A percentile compares a stretch with the other conserved stretches of the same genome.
These are phyloP conservation scores for Labyrinthula sp. DNA, from an alignment of 352 stramenopile species.

Conservation along the genomic window DNA sequence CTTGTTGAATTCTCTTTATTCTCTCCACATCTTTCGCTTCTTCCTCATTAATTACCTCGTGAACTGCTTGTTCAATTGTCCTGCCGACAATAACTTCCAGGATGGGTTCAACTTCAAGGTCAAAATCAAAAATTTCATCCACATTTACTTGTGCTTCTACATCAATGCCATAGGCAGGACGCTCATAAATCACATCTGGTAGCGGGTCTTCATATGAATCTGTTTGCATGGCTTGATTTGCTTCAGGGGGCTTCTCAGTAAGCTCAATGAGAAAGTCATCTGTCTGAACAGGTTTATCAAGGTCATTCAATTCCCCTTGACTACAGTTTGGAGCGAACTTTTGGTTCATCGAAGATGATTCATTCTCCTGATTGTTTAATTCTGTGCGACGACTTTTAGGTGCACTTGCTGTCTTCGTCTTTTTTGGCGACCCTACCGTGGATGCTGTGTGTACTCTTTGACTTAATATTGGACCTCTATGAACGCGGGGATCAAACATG, in stretches of 20 bases:
- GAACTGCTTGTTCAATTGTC: constrained; percentile 68
- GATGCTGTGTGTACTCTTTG: constrained; percentile 31
- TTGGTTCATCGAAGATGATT: neutral
- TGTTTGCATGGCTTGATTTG: constrained; percentile 66
- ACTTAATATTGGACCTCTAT: constrained; percentile 75
- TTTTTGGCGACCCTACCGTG: constrained; percentile 23
- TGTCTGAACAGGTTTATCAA: constrained; percentile 74
- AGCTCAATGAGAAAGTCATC: constrained; percentile 79
- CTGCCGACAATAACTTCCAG: constrained; percentile 80
- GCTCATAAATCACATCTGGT: too few species aligned
- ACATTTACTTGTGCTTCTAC: constrained; percentile 64
- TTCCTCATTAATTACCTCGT: constrained; percentile 76
- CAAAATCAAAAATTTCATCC: constrained; percentile 79
- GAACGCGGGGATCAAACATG: constrained; percentile 73
- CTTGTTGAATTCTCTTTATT: constrained; percentile 70
- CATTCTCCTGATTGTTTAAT: constrained; percentile 45
- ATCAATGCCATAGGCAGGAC: constrained; percentile 52
- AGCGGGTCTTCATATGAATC: constrained; percentile 64
- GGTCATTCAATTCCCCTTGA: constrained; percentile 65
- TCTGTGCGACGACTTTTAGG: constrained; percentile 45
- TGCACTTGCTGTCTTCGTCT: constrained; percentile 5
- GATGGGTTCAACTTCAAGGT: constrained; percentile 74
- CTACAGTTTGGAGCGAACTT: constrained; percentile 19
- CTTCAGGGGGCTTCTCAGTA: constrained; percentile 59
- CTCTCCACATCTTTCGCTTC: constrained; percentile 61